Conservation (phyloP, 306 rosid genomes). For the Cucurbita maxima region DNA sequence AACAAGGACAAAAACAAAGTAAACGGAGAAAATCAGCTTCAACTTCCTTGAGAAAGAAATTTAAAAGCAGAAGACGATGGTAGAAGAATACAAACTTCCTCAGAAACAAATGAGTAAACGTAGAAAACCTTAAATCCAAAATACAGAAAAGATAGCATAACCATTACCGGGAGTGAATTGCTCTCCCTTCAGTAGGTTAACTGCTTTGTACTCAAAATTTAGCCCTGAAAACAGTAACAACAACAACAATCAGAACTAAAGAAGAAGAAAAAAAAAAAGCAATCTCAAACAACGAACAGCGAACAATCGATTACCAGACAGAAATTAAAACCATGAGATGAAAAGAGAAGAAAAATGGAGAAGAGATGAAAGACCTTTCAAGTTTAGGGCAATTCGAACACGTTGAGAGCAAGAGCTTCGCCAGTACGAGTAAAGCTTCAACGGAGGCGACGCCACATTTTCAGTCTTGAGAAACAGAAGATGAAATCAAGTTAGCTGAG, state of each 20-base stretch:
- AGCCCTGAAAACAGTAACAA: constrained; percentile 20
- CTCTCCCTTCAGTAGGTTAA: constrained; percentile 40
- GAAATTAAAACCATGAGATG: neutral
- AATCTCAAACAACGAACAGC: neutral
- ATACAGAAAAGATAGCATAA: neutral
- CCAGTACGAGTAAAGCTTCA: constrained; percentile 32
- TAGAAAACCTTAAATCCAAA: neutral
- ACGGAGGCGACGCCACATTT: neutral
- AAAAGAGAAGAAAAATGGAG: neutral
- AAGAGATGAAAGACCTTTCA: constrained; percentile 33
- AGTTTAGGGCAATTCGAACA: constrained; percentile 38
- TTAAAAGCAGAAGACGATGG: neutral
- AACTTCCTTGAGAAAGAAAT: neutral
- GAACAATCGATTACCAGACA: neutral
- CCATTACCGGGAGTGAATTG: constrained; percentile 37
- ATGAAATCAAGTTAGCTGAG: neutral
- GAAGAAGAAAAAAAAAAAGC: neutral
- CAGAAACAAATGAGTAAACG: neutral
- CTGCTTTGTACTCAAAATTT: constrained; percentile 36
- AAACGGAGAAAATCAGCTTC: neutral
- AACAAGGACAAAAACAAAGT: neutral
- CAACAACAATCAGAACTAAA: neutral
- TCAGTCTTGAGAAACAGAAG: neutral
- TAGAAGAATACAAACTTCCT: neutral
- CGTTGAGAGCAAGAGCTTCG: constrained; percentile 32